Evolutionary conservation across 257 asterid species (phyloP), one percentile per base, ranked within the genome.

Genomic region (Rubia yunnanensis): DNA sequence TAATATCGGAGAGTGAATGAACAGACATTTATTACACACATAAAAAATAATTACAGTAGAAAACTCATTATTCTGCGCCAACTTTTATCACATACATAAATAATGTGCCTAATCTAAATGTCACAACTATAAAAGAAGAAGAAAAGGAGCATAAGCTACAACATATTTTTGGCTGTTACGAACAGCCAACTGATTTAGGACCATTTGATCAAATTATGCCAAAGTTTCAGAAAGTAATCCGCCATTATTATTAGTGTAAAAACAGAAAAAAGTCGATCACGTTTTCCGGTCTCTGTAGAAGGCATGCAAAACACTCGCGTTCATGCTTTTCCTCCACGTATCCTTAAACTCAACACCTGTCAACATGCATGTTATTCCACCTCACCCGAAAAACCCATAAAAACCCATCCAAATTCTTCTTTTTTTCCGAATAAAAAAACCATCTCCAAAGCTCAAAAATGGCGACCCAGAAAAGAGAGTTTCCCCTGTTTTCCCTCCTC

Each of bases 401-500:
- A 39, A 39, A 39, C 14, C 3, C 48, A 39, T 13, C 15, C 36
- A 32, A 32, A 32, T 15, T 44, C 52, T 3, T 44, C 52, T 44
- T 44, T 20, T 15, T 44, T n/a, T n/a, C n/a, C n/a, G n/a, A n/a
- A n/a, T n/a, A n/a, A n/a, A n/a, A n/a, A n/a, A n/a, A n/a, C n/a
- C n/a, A n/a, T n/a, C n/a, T n/a, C n/a, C n/a, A 44, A 44, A 44
- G 1, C 20, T 15, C 7, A 15, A 44, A 44, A 44, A 44, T 44
- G 52, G 7, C 52, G 52, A 44, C 52, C 52, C 14, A 44, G 8
- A 31, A 35, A 32, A 23, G 17, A 14, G 22, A 65, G n/a, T 58
- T 24, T 65, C 48, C 10, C 22, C 17, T 72, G 28, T 74, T 74
- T 7, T 27, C 76, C 38, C 3, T 76, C 26, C n/a, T 73, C 35